phyloP scores from a whole-genome alignment of 2,329 filamentous ascomycete genomes.

The Phialocephala subalpina region DNA sequence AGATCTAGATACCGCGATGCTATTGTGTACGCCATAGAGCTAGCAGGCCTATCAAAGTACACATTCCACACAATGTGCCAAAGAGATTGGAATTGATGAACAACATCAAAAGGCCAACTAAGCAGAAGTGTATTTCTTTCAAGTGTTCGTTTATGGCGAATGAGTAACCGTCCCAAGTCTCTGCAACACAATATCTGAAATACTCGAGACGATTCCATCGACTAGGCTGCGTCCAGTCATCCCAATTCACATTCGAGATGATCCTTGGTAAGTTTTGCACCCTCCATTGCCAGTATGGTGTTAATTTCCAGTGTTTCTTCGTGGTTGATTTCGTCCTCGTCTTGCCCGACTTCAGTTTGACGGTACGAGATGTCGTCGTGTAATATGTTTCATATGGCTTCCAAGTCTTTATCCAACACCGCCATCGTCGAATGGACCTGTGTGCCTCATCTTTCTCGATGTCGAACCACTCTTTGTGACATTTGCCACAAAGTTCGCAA shows the following conservation, averaged over 20 bases:
- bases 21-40: not conserved
- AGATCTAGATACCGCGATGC: not conserved
- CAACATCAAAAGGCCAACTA: not conserved
- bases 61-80: not conserved
- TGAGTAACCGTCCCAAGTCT: not conserved
- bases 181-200: not conserved
- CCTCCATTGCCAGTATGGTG: conserved; percentile 31
- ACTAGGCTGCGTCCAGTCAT: conserved; percentile 21
- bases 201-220: conserved; percentile 5
- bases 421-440: conserved; percentile 26
- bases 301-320: conserved; percentile 20
- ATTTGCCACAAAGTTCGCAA: conserved; percentile 10
- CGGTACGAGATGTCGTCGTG: too few species aligned
- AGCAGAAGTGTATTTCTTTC: conserved; percentile 15
- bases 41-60: not conserved
- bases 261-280: conserved; percentile 21
- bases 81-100: not conserved
- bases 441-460: conserved; percentile 18
- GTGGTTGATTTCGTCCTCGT: not conserved
- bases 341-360: not conserved
- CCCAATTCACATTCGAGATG: conserved; percentile 26
- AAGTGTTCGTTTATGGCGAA: conserved; percentile 4
- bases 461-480: conserved; percentile 32
- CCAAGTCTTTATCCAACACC: conserved; percentile 25
- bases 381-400: conserved; percentile 19